A percentile compares a stretch with the other conserved stretches of the same genome.
Conservation (phyloP, 1,284 basidiomycete species). For the Sphaerobolus stellatus region DNA sequence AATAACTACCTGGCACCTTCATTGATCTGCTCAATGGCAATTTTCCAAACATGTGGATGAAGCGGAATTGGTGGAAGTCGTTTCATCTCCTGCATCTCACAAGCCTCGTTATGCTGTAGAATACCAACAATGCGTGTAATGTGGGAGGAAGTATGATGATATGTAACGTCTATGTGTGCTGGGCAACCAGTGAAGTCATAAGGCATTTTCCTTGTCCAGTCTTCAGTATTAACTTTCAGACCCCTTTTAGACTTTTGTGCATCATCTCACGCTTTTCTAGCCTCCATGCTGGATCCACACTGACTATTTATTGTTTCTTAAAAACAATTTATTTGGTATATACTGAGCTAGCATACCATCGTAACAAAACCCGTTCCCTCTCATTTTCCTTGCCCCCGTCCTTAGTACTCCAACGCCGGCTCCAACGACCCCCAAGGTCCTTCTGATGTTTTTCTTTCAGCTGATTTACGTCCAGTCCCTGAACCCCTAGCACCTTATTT, state of each 20-base stretch:
- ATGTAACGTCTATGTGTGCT: slow-evolving; percentile 34
- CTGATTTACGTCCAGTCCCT: background rate
- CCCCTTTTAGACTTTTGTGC: background rate
- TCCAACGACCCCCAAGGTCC: background rate
- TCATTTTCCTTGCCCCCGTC: background rate
- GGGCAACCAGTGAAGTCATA: slow-evolving; percentile 23
- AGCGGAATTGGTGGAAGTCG: slow-evolving; percentile 29
- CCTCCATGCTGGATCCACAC: background rate
- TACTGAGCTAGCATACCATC: background rate
- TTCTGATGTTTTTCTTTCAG: background rate
- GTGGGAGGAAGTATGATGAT: background rate
- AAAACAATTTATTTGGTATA: background rate
- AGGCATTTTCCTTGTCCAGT: background rate
- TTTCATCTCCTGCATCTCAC: slow-evolving; percentile 17
- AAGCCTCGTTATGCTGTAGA: slow-evolving; percentile 26
- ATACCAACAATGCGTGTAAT: slow-evolving; percentile 21
- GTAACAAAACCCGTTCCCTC: background rate
- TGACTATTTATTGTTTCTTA: background rate
- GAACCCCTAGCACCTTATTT: background rate
- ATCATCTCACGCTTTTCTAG: background rate
- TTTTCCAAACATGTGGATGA: slow-evolving; percentile 30
- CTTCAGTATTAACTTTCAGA: background rate
- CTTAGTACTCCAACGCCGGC: background rate
- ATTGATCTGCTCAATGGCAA: slow-evolving; percentile 28
- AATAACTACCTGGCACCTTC: slow-evolving; percentile 22